Evolutionary conservation across 352 stramenopile genomes (phyloP).

Genomic region (Saprolegnia parasitica): DNA sequence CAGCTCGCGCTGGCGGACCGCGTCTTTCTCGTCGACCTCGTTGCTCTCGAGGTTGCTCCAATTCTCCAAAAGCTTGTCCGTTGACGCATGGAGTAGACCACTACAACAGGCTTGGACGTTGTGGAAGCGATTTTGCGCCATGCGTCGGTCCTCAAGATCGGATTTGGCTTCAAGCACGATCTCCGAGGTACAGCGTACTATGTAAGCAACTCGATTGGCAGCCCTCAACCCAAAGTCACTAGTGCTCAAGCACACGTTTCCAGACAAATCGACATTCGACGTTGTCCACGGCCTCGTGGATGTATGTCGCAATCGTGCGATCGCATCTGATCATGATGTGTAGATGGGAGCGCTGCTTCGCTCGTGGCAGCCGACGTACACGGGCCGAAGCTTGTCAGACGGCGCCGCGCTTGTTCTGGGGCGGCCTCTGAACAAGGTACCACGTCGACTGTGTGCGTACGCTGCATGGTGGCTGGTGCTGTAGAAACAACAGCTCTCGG

Average conservation of each 20-base stretch:
- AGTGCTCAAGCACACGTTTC: conserved; percentile 28
- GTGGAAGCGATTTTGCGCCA: background rate
- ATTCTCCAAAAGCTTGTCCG: background rate
- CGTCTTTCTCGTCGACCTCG: conserved; percentile 23
- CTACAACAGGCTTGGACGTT: background rate
- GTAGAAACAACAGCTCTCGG: conserved; percentile 21
- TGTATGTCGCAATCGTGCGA: background rate
- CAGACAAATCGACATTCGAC: conserved; percentile 11
- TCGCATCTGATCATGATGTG: background rate
- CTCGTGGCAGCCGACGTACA: background rate
- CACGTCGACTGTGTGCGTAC: background rate
- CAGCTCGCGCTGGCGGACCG: conserved; percentile 7
- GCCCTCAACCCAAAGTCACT: background rate
- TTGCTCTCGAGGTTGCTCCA: conserved; percentile 15
- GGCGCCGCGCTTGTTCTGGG: conserved; percentile 8
- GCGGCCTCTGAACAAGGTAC: conserved; percentile 23
- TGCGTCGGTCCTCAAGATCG: conserved; percentile 5
- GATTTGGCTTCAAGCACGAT: conserved; percentile 25
- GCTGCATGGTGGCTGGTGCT: background rate
- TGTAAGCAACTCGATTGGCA: too few relatives aligned
- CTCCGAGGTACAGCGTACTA: conserved; percentile 18
- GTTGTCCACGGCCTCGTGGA: conserved; percentile 1
- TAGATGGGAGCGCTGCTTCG: conserved; percentile 16
- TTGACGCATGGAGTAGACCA: background rate
- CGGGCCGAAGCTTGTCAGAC: conserved; percentile 20